Evolutionary conservation across 2,329 filamentous ascomycete species (phyloP).

Genomic region (Colletotrichum ledebouriae): DNA sequence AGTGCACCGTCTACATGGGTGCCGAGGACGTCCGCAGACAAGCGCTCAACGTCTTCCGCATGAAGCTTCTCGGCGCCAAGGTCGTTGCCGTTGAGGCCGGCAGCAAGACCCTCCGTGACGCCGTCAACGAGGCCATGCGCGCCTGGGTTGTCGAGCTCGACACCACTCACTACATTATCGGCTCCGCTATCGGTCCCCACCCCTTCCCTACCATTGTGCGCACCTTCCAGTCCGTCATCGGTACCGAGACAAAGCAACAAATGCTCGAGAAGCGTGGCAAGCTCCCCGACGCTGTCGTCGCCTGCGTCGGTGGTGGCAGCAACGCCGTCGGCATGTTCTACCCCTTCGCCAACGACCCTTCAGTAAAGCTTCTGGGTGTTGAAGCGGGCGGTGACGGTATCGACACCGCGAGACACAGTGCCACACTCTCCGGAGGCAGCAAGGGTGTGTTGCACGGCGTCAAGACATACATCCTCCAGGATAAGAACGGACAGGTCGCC

Average conservation of each 20-base stretch:
- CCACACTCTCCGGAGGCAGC: constrained; percentile 86
- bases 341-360: constrained; percentile 87
- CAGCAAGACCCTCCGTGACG: constrained; percentile 83
- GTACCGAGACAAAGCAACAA: constrained; percentile 92
- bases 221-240: constrained; percentile 97
- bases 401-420: constrained; percentile 86
- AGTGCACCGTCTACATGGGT: constrained; percentile 98
- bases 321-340: constrained; percentile 99
- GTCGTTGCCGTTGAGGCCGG: constrained; percentile 95
- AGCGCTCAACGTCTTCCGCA: constrained; percentile 97
- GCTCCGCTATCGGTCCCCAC: constrained; percentile 96
- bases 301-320: constrained; percentile 94
- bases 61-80: constrained; percentile 93
- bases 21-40: constrained; percentile 97
- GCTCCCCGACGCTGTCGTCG: constrained; percentile 94
- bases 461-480: constrained; percentile 93
- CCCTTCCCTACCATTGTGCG: constrained; percentile 98
- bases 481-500: constrained; percentile 90
- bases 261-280: constrained; percentile 88
- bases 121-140: constrained; percentile 95
- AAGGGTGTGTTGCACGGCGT: constrained; percentile 97
- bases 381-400: constrained; percentile 96
- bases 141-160: constrained; percentile 94
- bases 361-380: constrained; percentile 90
- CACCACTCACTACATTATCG: constrained; percentile 98